Conservation (phyloP, 139 green algal species). For the Tetradesmus obliquus region DNA sequence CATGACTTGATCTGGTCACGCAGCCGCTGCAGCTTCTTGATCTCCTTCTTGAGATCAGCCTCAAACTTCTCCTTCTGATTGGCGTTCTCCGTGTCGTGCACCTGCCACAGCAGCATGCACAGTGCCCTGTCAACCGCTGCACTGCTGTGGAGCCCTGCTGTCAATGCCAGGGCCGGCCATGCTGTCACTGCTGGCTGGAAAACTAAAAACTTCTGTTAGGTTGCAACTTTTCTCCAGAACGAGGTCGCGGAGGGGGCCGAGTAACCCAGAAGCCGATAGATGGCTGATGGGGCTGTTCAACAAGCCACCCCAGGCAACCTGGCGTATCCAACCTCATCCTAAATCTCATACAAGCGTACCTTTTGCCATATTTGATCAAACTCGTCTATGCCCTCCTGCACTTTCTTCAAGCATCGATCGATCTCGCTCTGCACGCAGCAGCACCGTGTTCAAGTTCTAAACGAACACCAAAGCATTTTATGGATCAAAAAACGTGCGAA, state of each 20-base stretch:
- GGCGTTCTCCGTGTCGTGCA: conserved; percentile 91
- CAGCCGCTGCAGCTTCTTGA: conserved; percentile 99
- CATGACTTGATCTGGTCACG: conserved; percentile 99
- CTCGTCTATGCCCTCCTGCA: conserved; percentile 95
- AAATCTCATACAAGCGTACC: conserved; percentile 53
- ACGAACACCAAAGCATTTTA: not conserved
- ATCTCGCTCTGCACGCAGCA: conserved; percentile 68
- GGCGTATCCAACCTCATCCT: not conserved
- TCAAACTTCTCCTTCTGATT: conserved; percentile 98
- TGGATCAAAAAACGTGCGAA: not conserved
- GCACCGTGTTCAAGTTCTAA: not conserved
- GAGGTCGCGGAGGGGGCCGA: not conserved
- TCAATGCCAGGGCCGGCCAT: not conserved
- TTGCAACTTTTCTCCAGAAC: not conserved
- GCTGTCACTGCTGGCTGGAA: not conserved
- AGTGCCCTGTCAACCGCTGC: conserved; percentile 22
- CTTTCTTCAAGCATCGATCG: conserved; percentile 94
- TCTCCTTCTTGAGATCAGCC: conserved; percentile 98
- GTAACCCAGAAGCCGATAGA: not conserved
- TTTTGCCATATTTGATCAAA: conserved; percentile 98
- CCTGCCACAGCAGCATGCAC: conserved; percentile 64
- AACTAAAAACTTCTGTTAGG: not conserved
- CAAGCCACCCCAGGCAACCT: not conserved
- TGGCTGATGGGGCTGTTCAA: not conserved
- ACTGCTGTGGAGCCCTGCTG: conserved; percentile 4